Base-by-base conservation (phyloP, 2,329 filamentous ascomycete genomes). In the Zarea fungicola region DNA sequence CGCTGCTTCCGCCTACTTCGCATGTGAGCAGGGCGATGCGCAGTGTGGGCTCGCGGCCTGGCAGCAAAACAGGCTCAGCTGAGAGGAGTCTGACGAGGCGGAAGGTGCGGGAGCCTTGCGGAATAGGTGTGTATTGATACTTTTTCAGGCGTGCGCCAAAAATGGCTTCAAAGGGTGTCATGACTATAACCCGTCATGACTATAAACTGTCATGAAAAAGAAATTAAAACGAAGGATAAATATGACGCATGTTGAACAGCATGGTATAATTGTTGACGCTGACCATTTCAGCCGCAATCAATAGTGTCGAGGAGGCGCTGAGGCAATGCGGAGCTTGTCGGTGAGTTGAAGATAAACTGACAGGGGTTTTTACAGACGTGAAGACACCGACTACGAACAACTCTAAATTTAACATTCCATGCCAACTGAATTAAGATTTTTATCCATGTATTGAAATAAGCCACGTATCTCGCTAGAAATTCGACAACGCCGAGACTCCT, bases 1-100 rank as follows among this genome's bases (percentile, higher is more conserved):
- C 11, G 19, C 3, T 25, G 18, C n/a, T 22, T 23, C 16, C 25
- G n/a, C 37, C 46, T 16, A 31, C 45, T 40, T 57, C 51, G 5
- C 39, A 52, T 32, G 62, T 57, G 23, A 61, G n/a, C 23, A 66
- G 50, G 18, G 62, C 50, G 21, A 65, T 55, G 4, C 60, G 60
- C 5, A 61, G 9, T 1, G 56, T 63, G 8, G 58, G 55, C 18
- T 51, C 35, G 6, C 54, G 48, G 34, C 52, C 51, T 3, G 56
- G 57, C 1, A 58, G 29, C n/a, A 49, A n/a, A 0, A 56, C 47
- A 9, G 51, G 50, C n/a, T 40, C 50, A 1, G 57, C 52, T 2
- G 56, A 50, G 1, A 62, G 54, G 14, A 62, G 57, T 16, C 54
- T 56, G 22, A 62, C 53, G 13, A 60, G 32, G 11, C 62, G 61